phyloP scores from a whole-genome alignment of 768 basidiomycete genomes.

The Kwoniella dendrophila region DNA sequence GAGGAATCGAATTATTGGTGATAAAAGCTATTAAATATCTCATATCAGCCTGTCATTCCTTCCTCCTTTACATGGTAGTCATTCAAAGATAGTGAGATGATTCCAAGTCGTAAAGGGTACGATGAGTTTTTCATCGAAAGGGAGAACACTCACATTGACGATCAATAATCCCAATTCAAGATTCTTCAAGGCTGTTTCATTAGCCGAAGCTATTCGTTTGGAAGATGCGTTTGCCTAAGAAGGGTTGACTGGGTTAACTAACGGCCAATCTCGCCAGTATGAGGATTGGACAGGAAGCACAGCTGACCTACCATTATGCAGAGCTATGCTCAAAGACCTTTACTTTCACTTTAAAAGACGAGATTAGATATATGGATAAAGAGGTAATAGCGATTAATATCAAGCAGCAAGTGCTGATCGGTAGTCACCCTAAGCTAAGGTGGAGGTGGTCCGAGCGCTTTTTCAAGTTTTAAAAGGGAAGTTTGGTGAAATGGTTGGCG shows the following conservation, averaged over 20 bases:
- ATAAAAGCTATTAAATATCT: constrained; percentile 12
- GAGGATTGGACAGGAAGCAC: too few relatives aligned
- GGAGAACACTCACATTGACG: constrained; percentile 39
- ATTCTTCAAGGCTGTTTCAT: constrained; percentile 46
- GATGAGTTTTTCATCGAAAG: not conserved
- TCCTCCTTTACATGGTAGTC: too few relatives aligned
- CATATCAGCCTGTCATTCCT: too few relatives aligned
- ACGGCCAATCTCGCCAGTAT: too few relatives aligned
- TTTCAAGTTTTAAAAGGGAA: not conserved
- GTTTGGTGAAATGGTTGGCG: not conserved
- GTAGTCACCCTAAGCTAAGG: not conserved
- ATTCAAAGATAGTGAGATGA: too few relatives aligned
- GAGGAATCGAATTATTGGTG: constrained; percentile 30
- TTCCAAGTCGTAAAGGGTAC: not conserved
- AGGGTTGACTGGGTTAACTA: not conserved
- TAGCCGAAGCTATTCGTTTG: constrained; percentile 51
- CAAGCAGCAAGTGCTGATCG: not conserved
- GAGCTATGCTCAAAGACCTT: not conserved
- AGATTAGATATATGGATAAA: not conserved
- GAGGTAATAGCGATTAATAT: not conserved
- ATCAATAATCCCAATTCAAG: constrained; percentile 43
- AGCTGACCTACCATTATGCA: constrained; percentile 8
- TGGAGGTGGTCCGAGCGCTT: constrained; percentile 6
- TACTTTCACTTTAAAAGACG: too few relatives aligned
- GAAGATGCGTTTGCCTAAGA: constrained; percentile 51